A percentile compares a stretch with the other conserved stretches of the same genome.
phyloP scores from a whole-genome alignment of 352 stramenopile genomes.

The Pelagophyceae sp. region DNA sequence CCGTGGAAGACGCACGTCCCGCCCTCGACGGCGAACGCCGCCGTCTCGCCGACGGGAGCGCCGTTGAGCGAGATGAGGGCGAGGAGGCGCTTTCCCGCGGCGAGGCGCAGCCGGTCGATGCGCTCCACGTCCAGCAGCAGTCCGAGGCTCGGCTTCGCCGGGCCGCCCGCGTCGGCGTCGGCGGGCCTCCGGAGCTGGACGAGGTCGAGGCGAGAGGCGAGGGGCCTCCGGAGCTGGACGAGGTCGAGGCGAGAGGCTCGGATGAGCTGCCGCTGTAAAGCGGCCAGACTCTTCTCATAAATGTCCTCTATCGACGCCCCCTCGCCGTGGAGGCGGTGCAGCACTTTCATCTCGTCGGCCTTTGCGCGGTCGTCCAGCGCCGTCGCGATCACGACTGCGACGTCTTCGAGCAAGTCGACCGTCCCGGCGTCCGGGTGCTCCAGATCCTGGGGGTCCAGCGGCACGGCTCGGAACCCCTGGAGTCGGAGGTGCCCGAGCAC shows the following conservation, averaged over 20 bases:
- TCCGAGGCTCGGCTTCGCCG: too few relatives aligned
- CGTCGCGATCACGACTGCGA: background rate
- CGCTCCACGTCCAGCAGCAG: too few relatives aligned
- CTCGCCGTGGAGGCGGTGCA: background rate
- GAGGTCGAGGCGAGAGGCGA: too few relatives aligned
- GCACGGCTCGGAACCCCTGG: background rate
- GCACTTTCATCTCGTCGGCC: background rate
- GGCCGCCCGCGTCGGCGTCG: too few relatives aligned
- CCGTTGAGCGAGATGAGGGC: background rate
- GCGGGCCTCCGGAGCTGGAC: background rate
- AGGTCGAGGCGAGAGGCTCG: background rate
- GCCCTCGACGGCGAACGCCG: background rate
- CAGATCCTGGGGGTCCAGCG: background rate
- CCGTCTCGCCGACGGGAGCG: background rate
- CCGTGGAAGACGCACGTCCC: background rate
- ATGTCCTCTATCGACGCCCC: background rate
- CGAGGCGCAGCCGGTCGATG: too few relatives aligned
- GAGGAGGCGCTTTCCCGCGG: background rate
- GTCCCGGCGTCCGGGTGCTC: background rate
- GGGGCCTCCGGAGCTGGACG: background rate
- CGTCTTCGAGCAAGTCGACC: background rate
- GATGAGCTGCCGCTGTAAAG: background rate
- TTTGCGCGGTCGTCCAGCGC: background rate
- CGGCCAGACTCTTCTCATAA: background rate
- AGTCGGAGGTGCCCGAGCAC: background rate